A percentile compares a stretch with the other conserved stretches of the same genome.
phyloP scores from a whole-genome alignment of 768 basidiomycete genomes.

The Boletus edulis region DNA sequence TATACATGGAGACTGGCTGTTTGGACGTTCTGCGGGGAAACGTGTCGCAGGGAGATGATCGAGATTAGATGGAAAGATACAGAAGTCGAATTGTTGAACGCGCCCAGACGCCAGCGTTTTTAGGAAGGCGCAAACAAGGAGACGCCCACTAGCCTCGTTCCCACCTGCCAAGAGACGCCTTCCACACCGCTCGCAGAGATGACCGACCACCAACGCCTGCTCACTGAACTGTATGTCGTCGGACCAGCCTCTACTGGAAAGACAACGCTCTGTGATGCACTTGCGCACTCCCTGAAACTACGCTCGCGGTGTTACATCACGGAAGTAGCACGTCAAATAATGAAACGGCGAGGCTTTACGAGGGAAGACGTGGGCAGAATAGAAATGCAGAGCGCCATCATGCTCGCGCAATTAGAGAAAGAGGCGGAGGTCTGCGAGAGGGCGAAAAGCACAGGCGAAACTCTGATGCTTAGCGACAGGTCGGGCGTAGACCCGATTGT shows the following conservation, averaged over 20 bases:
- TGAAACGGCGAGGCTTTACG: slow-evolving; percentile 52
- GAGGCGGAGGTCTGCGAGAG: slow-evolving; percentile 34
- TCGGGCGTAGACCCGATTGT: slow-evolving; percentile 65
- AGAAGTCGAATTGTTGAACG: slow-evolving; percentile 1
- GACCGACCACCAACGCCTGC: slow-evolving; percentile 10
- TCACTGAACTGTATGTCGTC: slow-evolving; percentile 41
- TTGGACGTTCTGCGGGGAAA: not conserved
- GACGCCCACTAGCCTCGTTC: slow-evolving; percentile 8
- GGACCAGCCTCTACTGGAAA: slow-evolving; percentile 70
- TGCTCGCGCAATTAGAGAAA: slow-evolving; percentile 50
- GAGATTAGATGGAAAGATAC: not conserved
- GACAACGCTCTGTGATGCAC: slow-evolving; percentile 59
- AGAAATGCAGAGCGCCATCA: slow-evolving; percentile 64
- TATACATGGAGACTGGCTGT: slow-evolving; percentile 11
- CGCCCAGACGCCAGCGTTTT: not conserved
- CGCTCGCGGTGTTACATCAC: slow-evolving; percentile 42
- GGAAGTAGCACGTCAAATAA: slow-evolving; percentile 61
- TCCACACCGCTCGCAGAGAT: slow-evolving; percentile 11
- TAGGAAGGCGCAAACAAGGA: slow-evolving; percentile 8
- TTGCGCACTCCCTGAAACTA: slow-evolving; percentile 43
- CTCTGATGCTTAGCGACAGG: slow-evolving; percentile 54
- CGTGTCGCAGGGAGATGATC: not conserved
- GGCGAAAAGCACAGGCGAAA: slow-evolving; percentile 12
- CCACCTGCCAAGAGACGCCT: slow-evolving; percentile 13
- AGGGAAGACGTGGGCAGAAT: slow-evolving; percentile 46